phyloP scores from a whole-genome alignment of 192 early-diverging fungal genomes.

The Lunasporangiospora selenospora region DNA sequence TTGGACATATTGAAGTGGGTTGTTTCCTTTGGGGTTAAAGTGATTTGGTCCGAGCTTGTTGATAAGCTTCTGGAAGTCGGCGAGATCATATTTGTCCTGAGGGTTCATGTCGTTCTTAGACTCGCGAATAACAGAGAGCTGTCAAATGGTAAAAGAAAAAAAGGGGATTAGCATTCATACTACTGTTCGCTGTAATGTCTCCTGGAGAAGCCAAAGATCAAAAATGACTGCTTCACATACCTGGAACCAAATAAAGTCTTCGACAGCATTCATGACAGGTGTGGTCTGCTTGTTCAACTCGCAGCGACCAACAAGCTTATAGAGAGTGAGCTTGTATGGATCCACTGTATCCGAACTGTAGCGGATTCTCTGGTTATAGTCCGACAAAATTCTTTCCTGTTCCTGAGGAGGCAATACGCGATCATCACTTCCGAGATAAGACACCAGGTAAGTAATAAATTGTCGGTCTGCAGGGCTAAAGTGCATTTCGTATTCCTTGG shows the following conservation, averaged over 20 bases:
- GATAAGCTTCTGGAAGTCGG: conserved; percentile 72
- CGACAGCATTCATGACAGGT: conserved; percentile 74
- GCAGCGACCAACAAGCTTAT: conserved; percentile 90
- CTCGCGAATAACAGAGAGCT: conserved; percentile 78
- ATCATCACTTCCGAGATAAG: conserved; percentile 61
- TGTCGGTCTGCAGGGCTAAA: conserved; percentile 66
- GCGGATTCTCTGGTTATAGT: conserved; percentile 58
- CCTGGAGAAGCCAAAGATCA: neutral
- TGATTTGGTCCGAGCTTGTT: conserved; percentile 70
- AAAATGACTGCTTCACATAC: conserved; percentile 39
- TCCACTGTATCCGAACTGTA: conserved; percentile 64
- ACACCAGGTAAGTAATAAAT: conserved; percentile 76
- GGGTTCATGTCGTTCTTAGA: conserved; percentile 51
- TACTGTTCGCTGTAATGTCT: neutral
- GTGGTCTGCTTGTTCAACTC: conserved; percentile 75
- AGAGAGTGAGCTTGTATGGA: conserved; percentile 92
- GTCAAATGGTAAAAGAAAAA: neutral
- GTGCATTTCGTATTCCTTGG: conserved; percentile 58
- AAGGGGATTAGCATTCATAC: neutral
- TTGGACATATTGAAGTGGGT: conserved; percentile 80
- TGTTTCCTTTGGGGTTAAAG: conserved; percentile 73
- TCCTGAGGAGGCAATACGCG: conserved; percentile 50
- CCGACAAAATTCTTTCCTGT: conserved; percentile 64
- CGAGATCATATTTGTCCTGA: conserved; percentile 69
- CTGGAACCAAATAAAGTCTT: conserved; percentile 96